Percentiles rank a stretch among this genome's conserved stretches.
These are phyloP conservation scores for Trichoderma simmonsii DNA, from an alignment of 2,329 filamentous ascomycete genomes.

Conservation along the genomic window DNA sequence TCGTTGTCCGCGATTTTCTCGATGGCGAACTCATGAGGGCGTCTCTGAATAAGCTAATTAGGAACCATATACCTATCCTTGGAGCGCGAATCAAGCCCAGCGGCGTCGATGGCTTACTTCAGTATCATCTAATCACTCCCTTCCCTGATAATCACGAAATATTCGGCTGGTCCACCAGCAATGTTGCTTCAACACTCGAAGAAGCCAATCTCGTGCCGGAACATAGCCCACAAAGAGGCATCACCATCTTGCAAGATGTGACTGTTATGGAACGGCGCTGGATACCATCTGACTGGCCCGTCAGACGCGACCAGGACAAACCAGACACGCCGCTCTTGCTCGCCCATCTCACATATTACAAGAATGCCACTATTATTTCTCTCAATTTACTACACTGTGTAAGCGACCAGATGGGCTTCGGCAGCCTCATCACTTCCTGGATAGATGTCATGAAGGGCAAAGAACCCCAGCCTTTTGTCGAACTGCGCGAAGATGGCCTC, in stretches of 20 bases:
- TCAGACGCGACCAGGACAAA: conserved; percentile 15
- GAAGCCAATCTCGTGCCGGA: background rate
- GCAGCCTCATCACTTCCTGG: conserved; percentile 24
- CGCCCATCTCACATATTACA: conserved; percentile 24
- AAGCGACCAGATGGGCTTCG: conserved; percentile 23
- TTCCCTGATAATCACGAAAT: conserved; percentile 15
- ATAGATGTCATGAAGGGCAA: conserved; percentile 20
- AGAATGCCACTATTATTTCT: conserved; percentile 21
- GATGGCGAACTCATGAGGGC: conserved; percentile 12
- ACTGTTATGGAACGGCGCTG: background rate
- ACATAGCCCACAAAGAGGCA: background rate
- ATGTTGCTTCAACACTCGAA: background rate
- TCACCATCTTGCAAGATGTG: background rate
- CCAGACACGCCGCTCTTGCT: conserved; percentile 23
- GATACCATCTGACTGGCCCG: conserved; percentile 21
- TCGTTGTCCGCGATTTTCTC: conserved; percentile 19
- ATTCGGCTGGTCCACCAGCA: conserved; percentile 20
- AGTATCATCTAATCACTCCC: conserved; percentile 16
- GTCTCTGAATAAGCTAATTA: conserved; percentile 22
- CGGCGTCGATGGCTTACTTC: conserved; percentile 6
- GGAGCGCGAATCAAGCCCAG: conserved; percentile 19
- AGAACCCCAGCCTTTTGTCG: conserved; percentile 20
- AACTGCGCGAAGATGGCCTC: conserved; percentile 9
- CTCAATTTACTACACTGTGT: conserved; percentile 25
- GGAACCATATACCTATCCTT: conserved; percentile 21